Base-by-base conservation (phyloP, 2,329 filamentous ascomycete genomes). In the Cercospora zeae-maydis region DNA sequence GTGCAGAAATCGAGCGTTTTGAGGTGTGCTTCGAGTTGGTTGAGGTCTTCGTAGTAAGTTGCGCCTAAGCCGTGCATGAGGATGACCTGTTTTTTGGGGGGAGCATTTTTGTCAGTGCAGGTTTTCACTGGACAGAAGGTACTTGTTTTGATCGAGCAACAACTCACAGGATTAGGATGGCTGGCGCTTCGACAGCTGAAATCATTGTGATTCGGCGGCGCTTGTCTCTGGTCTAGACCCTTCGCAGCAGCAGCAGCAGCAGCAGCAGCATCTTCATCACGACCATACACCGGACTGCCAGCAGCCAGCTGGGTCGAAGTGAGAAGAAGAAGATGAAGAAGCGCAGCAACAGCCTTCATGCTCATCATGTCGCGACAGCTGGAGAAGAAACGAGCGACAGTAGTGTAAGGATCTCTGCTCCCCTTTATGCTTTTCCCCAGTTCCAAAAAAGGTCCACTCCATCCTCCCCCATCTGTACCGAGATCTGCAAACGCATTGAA, bases 1-100 rank as follows among this genome's bases (percentile, higher is more conserved):
- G 69, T 69, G 58, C 67, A 70, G 47, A 66, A 70, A 49, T 63
- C 56, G 30, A 65, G 39, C 5, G 36, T 45, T 34, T 69, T 59
- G n/a, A 71, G 54, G 59, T 67, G 60, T n/a, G 51, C 10, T 56
- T 71, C 63, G 1, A 71, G 66, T 2, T 56, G 31, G 52, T 71
- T 71, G 27, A 71, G 63, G 60, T 71, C 69, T 59, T 69, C 67
- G 57, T 70, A 69, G 64, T 67, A 71, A 16, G 67, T 71, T 16
- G 69, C 67, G 33, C 69, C 69, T 3, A 71, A 58, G 16, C 69
- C 69, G 54, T 71, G 69, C 42, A 71, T 61, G 34, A 71, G 55
- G 21, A 70, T 51, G 14, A 70, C 61, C 61, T 59, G 8, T 4
- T 31, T 4, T 31, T 3, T 2, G 21, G 6, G 3, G 24, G 3